Evolutionary conservation across 2,329 filamentous ascomycete genomes (phyloP), one percentile per base, ranked within the genome.

Genomic region (Trichoderma aggressivum): DNA sequence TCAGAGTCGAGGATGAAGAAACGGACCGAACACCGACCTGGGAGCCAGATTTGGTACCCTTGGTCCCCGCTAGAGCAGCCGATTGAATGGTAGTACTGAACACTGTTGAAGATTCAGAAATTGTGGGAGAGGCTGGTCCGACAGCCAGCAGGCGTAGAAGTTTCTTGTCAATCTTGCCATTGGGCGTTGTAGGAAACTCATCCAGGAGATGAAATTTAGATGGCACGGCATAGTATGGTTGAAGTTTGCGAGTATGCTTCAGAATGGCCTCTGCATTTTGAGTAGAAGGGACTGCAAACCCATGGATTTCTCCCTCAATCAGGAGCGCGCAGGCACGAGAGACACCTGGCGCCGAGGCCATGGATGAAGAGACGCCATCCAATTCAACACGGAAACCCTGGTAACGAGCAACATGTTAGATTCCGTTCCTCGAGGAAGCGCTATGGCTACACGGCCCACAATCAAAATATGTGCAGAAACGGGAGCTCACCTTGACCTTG

Each of bases 381-480:
- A 90, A 84, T 77, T 90, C 87, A 59, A 90, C 86, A 28, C 88
- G 86, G 76, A 89, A 89, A 8, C 88, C 87, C 83, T 82, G 18
- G 66, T 64, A n/a, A 39, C 75, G 59, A 70, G 71, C 34, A 21
- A 34, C 50, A 66, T 3, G 24, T 70, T 60, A 50, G 59, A 34
- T 24, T 26, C 53, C 26, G 34, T 68, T 18, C 36, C 18, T 68
- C 55, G 24, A 50, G n/a, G n/a, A 12, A 58, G 11, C 11, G 30
- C 30, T 61, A 32, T 10, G 8, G 28, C 24, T 26, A 70, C 21
- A 66, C 43, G 59, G 21, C 14, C 18, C 14, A 28, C 30, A 36
- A 47, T 8, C 21, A 39, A 39, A 39, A 21, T 24, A 39, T 70
- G 28, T 53, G 16, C 26, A 36, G 68, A 24, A n/a, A 73, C 55